Base-by-base conservation (phyloP, 2,329 filamentous ascomycete genomes). In the Bipolaris bicolor region DNA sequence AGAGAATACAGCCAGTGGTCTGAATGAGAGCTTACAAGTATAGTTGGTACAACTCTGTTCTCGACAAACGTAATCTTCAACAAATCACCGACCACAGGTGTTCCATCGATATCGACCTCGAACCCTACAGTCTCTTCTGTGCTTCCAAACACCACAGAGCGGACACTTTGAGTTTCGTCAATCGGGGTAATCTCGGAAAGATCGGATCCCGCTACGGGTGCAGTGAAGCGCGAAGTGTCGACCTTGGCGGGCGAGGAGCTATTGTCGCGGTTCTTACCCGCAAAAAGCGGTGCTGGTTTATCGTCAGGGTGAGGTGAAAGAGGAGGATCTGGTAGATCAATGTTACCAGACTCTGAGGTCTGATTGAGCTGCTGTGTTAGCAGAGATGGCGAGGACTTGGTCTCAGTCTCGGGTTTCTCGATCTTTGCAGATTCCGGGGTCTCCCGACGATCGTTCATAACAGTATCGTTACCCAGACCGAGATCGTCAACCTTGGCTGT, bases 11-110 rank as follows among this genome's bases (percentile, higher is more conserved):
- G 10, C n/a, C 1, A 20, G 22, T 39, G 18, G 48, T 33, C 26
- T 61, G 37, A 56, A 24, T 34, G n/a, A 9, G 16, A 37, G 79
- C 89, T 84, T 83, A 96, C 92, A 75, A 99, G 79, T 69, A 99
- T 98, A 2, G 92, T 97, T 26, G 95, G 95, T 51, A 99, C 93
- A 62, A 99, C 95, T 64, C 88, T 87, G 77, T 98, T 88, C 76
- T 97, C 90, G 22, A 98, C 93, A 79, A 99, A 98, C 78, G 94
- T 92, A 77, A 95, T 93, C 80, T 99, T 99, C 58, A 99, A 81
- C 69, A 89, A 90, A 76, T 99, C 95, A 49, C 95, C 95, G 10
- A 99, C 95, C 20, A 99, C 92, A 2, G 92, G 90, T 31, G 84
- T 83, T 6, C 86, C 86, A 64, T 88, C 84, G 26, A 81, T 74